These are phyloP conservation scores for Austroboletus niveus DNA, from an alignment of 1,284 basidiomycete genomes.

Conservation along the genomic window DNA sequence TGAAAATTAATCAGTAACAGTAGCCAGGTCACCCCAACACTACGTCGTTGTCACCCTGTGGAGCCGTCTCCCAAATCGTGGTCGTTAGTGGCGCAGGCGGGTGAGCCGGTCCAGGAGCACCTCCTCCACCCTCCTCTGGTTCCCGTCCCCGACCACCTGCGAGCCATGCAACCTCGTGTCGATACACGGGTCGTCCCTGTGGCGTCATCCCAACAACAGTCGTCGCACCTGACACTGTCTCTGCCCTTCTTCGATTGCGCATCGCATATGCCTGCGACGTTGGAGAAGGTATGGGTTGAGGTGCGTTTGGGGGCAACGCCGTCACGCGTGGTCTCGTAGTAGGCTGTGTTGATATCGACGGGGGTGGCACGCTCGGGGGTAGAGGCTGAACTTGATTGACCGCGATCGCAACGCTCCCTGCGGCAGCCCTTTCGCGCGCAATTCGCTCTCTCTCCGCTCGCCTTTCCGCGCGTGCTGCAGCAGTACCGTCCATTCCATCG, in stretches of 20 bases:
- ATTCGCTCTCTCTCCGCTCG: conserved; percentile 34
- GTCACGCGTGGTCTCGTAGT: conserved; percentile 27
- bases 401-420: conserved; percentile 17
- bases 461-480: conserved; percentile 23
- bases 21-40: conserved; percentile 27
- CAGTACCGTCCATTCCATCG: conserved; percentile 13
- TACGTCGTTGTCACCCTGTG: conserved; percentile 31
- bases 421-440: conserved; percentile 30
- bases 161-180: conserved; percentile 29
- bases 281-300: conserved; percentile 25
- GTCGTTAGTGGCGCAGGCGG: conserved; percentile 20
- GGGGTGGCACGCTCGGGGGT: conserved; percentile 16
- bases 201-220: conserved; percentile 29
- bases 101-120: conserved; percentile 16
- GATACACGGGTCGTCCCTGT: conserved; percentile 30
- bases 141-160: conserved; percentile 22
- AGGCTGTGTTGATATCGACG: conserved; percentile 14
- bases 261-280: conserved; percentile 14
- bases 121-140: conserved; percentile 19
- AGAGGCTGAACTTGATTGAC: conserved; percentile 14
- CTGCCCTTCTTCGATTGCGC: conserved; percentile 36
- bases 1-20: conserved; percentile 8
- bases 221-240: conserved; percentile 39
- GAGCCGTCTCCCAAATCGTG: conserved; percentile 30
- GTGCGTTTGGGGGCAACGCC: conserved; percentile 28